These are phyloP conservation scores for Ophiocordyceps sinensis DNA, from an alignment of 2,329 filamentous ascomycete species.

Conservation along the genomic window DNA sequence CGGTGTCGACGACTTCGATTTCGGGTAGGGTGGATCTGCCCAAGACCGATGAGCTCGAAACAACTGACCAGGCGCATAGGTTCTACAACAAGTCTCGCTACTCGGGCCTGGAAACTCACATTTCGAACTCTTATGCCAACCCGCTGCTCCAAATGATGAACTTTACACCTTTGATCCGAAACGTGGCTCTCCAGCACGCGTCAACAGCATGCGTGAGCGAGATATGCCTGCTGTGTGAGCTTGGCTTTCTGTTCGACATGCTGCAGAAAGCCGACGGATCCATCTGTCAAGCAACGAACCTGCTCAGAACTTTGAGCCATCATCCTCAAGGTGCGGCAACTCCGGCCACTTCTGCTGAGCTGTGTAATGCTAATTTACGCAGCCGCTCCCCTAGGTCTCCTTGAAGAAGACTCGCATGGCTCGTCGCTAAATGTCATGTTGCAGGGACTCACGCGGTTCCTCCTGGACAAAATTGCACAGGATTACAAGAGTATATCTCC, in stretches of 20 bases:
- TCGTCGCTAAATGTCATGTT: constrained; percentile 67
- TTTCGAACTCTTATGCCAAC: constrained; percentile 93
- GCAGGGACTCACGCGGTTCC: constrained; percentile 72
- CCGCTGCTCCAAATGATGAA: constrained; percentile 80
- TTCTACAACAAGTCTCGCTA: constrained; percentile 91
- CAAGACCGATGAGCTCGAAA: background rate
- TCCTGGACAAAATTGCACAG: constrained; percentile 65
- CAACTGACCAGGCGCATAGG: constrained; percentile 32
- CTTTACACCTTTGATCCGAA: constrained; percentile 78
- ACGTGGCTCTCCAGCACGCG: constrained; percentile 77
- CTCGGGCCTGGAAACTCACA: constrained; percentile 90
- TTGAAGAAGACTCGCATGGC: constrained; percentile 70
- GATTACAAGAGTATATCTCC: constrained; percentile 60
- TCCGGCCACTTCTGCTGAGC: background rate
- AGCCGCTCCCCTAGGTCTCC: constrained; percentile 61
- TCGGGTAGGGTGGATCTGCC: constrained; percentile 44
- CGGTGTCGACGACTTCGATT: constrained; percentile 98
- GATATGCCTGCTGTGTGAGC: constrained; percentile 77
- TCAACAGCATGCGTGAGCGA: constrained; percentile 74
- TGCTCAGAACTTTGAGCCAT: constrained; percentile 77
- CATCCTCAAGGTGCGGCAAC: constrained; percentile 51
- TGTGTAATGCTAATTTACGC: constrained; percentile 1
- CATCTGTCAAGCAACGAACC: constrained; percentile 91
- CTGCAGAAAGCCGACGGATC: constrained; percentile 87
- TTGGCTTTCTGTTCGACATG: constrained; percentile 97